A percentile compares a stretch with the other conserved stretches of the same genome.
Conservation (phyloP, 2,329 filamentous ascomycete genomes). For the Diaporthe caulivora region DNA sequence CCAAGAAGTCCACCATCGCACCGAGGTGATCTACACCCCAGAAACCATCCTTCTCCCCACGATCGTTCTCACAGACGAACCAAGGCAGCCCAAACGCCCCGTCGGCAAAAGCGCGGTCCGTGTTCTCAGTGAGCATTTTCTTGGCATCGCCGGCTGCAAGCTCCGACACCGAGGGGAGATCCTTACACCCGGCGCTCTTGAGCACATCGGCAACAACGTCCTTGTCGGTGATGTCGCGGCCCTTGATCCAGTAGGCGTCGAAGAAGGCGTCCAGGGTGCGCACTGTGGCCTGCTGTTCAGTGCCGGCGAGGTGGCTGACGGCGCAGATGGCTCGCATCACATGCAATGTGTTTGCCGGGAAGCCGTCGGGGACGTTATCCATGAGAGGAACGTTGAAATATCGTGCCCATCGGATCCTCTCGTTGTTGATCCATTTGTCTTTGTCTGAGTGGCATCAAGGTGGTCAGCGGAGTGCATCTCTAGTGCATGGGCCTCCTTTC, state of each 20-base stretch:
- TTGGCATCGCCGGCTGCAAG: slow-evolving; percentile 48
- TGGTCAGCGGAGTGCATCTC: neutral
- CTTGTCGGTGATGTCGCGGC: slow-evolving; percentile 45
- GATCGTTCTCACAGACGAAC: slow-evolving; percentile 51
- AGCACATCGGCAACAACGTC: slow-evolving; percentile 47
- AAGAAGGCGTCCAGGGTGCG: slow-evolving; percentile 50
- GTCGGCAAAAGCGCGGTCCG: slow-evolving; percentile 50
- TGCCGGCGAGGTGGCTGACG: slow-evolving; percentile 43
- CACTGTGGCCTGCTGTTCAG: slow-evolving; percentile 42
- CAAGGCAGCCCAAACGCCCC: slow-evolving; percentile 56
- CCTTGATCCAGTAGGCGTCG: slow-evolving; percentile 49
- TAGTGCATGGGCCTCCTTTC: neutral
- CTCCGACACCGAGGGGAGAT: slow-evolving; percentile 46
- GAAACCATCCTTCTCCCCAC: slow-evolving; percentile 51
- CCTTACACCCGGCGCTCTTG: slow-evolving; percentile 43
- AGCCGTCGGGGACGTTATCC: slow-evolving; percentile 47
- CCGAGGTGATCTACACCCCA: slow-evolving; percentile 56
- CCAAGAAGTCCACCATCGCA: slow-evolving; percentile 51
- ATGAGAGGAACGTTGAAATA: slow-evolving; percentile 52
- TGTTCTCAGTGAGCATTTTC: slow-evolving; percentile 48
- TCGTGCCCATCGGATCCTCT: slow-evolving; percentile 52
- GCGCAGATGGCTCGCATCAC: slow-evolving; percentile 52
- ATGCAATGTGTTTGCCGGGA: slow-evolving; percentile 52
- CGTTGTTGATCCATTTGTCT: slow-evolving; percentile 51
- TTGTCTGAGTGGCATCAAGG: slow-evolving; percentile 49